Evolutionary conservation across 176 grass and related monocot species (phyloP), one percentile per base, ranked within the genome.

Genomic region (Raddia guianensis): DNA sequence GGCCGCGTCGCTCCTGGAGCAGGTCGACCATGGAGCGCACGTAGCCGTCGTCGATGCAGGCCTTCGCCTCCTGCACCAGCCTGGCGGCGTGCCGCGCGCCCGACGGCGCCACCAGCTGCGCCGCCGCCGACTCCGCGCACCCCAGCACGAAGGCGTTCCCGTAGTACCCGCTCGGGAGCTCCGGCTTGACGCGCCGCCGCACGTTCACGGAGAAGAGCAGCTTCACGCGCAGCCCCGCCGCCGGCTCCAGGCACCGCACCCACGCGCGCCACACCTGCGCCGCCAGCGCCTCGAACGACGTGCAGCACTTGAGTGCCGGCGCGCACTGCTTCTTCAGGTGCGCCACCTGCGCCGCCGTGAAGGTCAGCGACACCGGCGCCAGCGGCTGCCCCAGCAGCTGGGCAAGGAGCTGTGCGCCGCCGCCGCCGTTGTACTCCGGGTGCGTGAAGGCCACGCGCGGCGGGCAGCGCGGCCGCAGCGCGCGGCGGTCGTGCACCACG

Each of bases 131-230:
- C 86, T 95, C 86, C 0, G 96, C 92, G 86, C 96, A 95, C 45
- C 84, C 96, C 2, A 98, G 90, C 70, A 98, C 92, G 87, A 98
- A 98, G 2, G 77, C 95, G 60, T 98, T 98, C 85, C 95, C 95
- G 70, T 89, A 98, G 90, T 81, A 98, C 8, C 84, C 92, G 12
- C n/a, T 32, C 5, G 92, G 95, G 19, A 93, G 92, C 78, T 89
- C 84, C 9, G 95, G 95, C 42, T 81, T 89, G 0, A 93, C 66
- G 63, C 73, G 85, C 21, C 82, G 75, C 9, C 95, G 90, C 53
- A 89, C 84, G 68, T 89, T 95, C 19, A 85, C 86, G 13, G 95
- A 98, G 87, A 98, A 98, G 70, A 98, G 95, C 18, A 98, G 90
- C 88, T 98, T 98, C 10, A 95, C 89, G 49, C 71, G 88, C 50